Conservation (phyloP, 306 rosid genomes). For the Glycine latifolia region DNA sequence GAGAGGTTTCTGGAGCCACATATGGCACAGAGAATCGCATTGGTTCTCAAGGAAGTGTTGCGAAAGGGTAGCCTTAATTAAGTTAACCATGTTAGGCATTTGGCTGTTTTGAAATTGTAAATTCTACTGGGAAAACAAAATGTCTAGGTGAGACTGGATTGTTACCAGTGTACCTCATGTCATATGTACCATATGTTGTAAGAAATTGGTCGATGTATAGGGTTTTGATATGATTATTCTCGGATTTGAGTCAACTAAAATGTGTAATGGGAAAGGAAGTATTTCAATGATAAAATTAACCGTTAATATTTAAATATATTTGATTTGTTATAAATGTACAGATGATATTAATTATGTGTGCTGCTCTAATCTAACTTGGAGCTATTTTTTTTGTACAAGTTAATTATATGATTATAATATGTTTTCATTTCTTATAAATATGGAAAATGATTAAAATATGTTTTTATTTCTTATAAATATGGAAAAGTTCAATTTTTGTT, state of each 20-base stretch:
- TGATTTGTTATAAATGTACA: no score
- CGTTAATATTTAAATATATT: no score
- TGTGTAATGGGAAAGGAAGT: not conserved
- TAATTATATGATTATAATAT: no score
- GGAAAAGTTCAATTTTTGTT: no score
- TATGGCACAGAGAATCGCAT: conserved; percentile 83
- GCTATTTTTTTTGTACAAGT: no score
- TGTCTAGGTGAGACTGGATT: not conserved
- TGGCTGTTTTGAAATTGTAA: conserved; percentile 42
- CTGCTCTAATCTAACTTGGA: no score
- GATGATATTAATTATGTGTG: no score
- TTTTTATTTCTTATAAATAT: no score
- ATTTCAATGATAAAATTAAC: no score
- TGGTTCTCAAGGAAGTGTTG: conserved; percentile 76
- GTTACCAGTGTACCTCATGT: conserved; percentile 6
- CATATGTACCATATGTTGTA: conserved; percentile 48
- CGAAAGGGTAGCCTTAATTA: conserved; percentile 50
- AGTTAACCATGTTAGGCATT: conserved; percentile 38
- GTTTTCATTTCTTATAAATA: no score
- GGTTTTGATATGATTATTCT: conserved; percentile 9
- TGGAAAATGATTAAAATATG: no score
- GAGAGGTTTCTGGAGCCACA: conserved; percentile 82
- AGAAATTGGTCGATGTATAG: conserved; percentile 39
- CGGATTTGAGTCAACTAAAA: not conserved
- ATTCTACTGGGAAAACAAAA: conserved; percentile 27